Base-by-base conservation (phyloP, 1,284 basidiomycete genomes). In the Filobasidium uniguttulatum region DNA sequence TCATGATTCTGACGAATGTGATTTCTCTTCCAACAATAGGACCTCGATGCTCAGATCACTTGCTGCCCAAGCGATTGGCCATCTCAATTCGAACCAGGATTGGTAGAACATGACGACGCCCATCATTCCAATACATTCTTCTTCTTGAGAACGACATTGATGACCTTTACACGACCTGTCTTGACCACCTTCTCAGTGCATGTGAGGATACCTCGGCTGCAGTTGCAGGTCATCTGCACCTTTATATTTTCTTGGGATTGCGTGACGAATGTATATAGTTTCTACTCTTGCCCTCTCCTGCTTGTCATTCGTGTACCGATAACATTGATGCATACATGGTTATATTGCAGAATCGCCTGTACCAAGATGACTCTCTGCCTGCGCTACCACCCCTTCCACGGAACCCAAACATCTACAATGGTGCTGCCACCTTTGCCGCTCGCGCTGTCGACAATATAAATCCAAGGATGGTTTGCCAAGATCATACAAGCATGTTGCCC, bases 351-450 rank as follows among this genome's bases (percentile, higher is more conserved):
- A 33, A n/a, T n/a, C 9, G 9, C 31, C 19, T 38, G 12, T 38
- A 10, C 36, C 9, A 20, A 19, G 8, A 38, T 38, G 14, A 15
- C n/a, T n/a, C n/a, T n/a, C n/a, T n/a, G n/a, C n/a, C n/a, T n/a
- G 20, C 3, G 5, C 67, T 53, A 90, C 86, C 86, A 89, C 0
- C 84, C 85, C 69, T 88, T 90, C 83, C 85, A 88, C 7, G 85
- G 79, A 29, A 87, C 80, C 86, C 87, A 90, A 31, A 90, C 73
- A 66, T 90, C 86, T 17, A 81, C 78, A 9, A 90, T 81, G 44
- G 69, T 71, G 48, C 72, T 69, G 4, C 23, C 34, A 12, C 40
- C 49, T 14, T 35, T 19, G 12, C 44, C 51, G 30, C 71, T 59
- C 30, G 66, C 63, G 5, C 77, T 76, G 58, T 89, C 85, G 1